phyloP scores from a whole-genome alignment of 1,284 basidiomycete genomes.

The Neotropicomus parvogracilis region DNA sequence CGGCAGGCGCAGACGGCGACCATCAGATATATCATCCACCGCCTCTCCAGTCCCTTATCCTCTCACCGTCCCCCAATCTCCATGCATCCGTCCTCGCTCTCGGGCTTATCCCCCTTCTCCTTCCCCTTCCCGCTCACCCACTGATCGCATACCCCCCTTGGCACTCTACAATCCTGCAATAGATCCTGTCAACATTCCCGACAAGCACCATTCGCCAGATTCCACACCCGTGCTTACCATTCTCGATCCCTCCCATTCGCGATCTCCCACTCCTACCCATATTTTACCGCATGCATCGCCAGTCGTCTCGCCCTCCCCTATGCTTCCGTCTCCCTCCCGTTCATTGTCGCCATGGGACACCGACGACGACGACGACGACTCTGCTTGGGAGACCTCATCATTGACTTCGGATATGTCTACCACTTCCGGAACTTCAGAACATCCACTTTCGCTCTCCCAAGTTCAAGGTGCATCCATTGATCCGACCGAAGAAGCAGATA shows the following conservation, averaged over 20 bases:
- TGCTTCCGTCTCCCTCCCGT: conserved; percentile 36
- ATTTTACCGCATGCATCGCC: conserved; percentile 16
- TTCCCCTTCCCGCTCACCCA: conserved; percentile 46
- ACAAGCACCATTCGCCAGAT: conserved; percentile 8
- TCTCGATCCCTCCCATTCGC: conserved; percentile 17
- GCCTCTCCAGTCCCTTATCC: conserved; percentile 21
- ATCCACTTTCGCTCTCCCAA: conserved; percentile 23
- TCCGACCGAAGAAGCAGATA: conserved; percentile 12
- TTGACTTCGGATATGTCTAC: conserved; percentile 56
- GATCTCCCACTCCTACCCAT: conserved; percentile 38
- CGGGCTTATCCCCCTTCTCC: conserved; percentile 49
- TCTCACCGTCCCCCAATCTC: conserved; percentile 30
- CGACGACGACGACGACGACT: conserved; percentile 74
- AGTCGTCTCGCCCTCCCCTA: conserved; percentile 19
- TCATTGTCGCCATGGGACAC: conserved; percentile 64
- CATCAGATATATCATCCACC: conserved; percentile 35
- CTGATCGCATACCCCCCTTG: conserved; percentile 36
- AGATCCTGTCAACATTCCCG: conserved; percentile 2
- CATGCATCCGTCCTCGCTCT: conserved; percentile 37
- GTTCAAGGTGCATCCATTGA: conserved; percentile 8
- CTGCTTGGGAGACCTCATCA: conserved; percentile 68
- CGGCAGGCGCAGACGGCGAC: conserved; percentile 57
- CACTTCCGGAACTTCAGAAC: conserved; percentile 35
- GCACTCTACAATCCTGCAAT: conserved; percentile 24
- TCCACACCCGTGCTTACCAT: conserved; percentile 4